Evolutionary conservation across 2,329 filamentous ascomycete species (phyloP), one percentile per base, ranked within the genome.

Genomic region (Xylaria sp.): DNA sequence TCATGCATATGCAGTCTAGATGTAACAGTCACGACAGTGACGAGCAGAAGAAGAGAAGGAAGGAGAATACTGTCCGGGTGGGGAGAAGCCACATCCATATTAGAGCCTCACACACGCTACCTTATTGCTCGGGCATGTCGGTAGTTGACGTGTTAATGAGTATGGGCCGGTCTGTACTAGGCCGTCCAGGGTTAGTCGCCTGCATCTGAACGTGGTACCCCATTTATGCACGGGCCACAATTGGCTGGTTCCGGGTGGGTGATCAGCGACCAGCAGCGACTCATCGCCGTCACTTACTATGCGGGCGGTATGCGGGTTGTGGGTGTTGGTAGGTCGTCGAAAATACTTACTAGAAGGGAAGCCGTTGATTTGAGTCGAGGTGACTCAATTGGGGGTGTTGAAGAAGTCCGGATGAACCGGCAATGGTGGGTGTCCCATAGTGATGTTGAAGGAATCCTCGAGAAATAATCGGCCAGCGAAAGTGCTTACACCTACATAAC

Each of bases 21-120:
- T 28, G 41, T 48, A 31, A 56, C 41, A 41, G 39, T 1, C 51
- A 31, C n/a, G 18, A 44, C 23, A 20, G 63, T 54, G 56, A 61
- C 31, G 44, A 59, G 20, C 20, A 15, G 44, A 46, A 7, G 18
- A 8, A 9, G n/a, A 46, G 50, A 15, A 31, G 13, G 13, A 1
- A 44, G 46, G 44, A 41, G 41, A 34, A 63, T 56, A 34, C 44
- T 44, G 61, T 58, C 57, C 57, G 28, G 12, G 67, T 69, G 67
- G 67, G 63, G 64, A 31, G 64, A 31, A 57, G 50, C 37, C 6
- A 64, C 48, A 64, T 57, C 64, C 64, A 63, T 69, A 28, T 57
- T 51, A 58, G 67, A 70, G 65, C 67, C 67, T 70, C 67, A 67
- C 48, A 18, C 58, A 34, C n/a, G 39, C 20, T 28, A 28, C 39